phyloP scores from a whole-genome alignment of 164 flowering plant species.

The Vitis labrusca region DNA sequence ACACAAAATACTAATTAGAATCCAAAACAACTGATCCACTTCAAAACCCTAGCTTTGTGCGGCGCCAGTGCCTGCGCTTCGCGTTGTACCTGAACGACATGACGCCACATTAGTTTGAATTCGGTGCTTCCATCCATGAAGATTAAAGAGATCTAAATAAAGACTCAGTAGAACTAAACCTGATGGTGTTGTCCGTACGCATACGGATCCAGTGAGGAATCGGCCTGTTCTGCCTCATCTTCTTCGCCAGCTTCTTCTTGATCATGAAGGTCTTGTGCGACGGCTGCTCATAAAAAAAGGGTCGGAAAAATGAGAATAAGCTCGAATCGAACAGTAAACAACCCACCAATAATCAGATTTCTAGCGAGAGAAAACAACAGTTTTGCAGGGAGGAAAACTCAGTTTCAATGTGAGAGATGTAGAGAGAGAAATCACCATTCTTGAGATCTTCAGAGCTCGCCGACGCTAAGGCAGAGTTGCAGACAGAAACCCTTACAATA shows the following conservation, averaged over 20 bases:
- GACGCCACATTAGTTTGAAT: not conserved
- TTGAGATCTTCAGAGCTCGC: too few relatives aligned
- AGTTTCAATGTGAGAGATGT: too few relatives aligned
- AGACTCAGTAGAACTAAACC: slow-evolving; percentile 12
- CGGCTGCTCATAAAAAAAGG: slow-evolving; percentile 31
- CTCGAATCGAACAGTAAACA: not conserved
- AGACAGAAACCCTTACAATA: too few relatives aligned
- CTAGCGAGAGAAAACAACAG: too few relatives aligned
- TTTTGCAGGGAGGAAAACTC: too few relatives aligned
- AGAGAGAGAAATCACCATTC: too few relatives aligned
- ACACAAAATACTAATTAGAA: not conserved
- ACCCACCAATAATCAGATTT: too few relatives aligned
- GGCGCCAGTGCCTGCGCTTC: slow-evolving; percentile 59
- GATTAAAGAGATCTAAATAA: not conserved
- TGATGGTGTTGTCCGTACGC: slow-evolving; percentile 64
- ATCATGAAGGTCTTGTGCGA: slow-evolving; percentile 61
- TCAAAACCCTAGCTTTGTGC: slow-evolving; percentile 46
- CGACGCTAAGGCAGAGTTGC: too few relatives aligned
- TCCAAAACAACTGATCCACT: slow-evolving; percentile 8
- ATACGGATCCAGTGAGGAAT: slow-evolving; percentile 68
- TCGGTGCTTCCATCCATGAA: not conserved
- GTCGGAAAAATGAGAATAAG: not conserved
- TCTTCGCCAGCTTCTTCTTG: slow-evolving; percentile 67
- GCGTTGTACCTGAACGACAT: slow-evolving; percentile 36
- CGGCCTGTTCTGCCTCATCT: slow-evolving; percentile 66